Evolutionary conservation across 2,329 filamentous ascomycete species (phyloP).

Genomic region (Paramyrothecium sp.): DNA sequence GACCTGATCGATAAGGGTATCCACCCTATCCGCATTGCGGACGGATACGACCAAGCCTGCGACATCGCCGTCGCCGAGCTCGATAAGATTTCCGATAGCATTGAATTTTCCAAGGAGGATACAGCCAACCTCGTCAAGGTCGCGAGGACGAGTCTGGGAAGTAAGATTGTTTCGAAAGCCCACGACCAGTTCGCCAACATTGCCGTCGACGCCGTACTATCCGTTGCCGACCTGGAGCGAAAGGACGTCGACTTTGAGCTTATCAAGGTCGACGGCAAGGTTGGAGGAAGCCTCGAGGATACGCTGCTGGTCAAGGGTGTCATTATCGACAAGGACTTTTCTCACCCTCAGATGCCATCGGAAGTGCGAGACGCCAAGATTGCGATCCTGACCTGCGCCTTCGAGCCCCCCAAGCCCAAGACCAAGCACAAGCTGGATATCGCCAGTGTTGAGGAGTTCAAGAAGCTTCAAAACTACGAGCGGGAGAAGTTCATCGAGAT

Average conservation of each 20-base stretch:
- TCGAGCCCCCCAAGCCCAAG: conserved; percentile 98
- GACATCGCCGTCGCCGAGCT: conserved; percentile 93
- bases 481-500: conserved; percentile 96
- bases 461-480: conserved; percentile 95
- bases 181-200: conserved; percentile 98
- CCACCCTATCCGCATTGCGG: conserved; percentile 96
- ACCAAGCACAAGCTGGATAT: conserved; percentile 99
- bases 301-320: conserved; percentile 95
- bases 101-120: conserved; percentile 78
- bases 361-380: conserved; percentile 95
- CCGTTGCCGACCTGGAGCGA: conserved; percentile 90
- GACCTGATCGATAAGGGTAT: conserved; percentile 99
- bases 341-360: conserved; percentile 97
- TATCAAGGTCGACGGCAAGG: conserved; percentile 99
- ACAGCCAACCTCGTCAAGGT: conserved; percentile 90
- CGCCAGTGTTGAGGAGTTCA: conserved; percentile 95
- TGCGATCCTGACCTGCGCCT: conserved; percentile 95
- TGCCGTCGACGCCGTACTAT: conserved; percentile 93
- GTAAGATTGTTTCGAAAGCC: conserved; percentile 98
- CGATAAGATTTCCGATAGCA: conserved; percentile 88
- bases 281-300: conserved; percentile 90
- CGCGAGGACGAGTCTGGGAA: conserved; percentile 91
- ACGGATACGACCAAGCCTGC: conserved; percentile 96
- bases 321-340: conserved; percentile 99
- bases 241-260: conserved; percentile 98